Conservation (phyloP, 2,329 filamentous ascomycete species). For the Pseudogymnoascus sp. region DNA sequence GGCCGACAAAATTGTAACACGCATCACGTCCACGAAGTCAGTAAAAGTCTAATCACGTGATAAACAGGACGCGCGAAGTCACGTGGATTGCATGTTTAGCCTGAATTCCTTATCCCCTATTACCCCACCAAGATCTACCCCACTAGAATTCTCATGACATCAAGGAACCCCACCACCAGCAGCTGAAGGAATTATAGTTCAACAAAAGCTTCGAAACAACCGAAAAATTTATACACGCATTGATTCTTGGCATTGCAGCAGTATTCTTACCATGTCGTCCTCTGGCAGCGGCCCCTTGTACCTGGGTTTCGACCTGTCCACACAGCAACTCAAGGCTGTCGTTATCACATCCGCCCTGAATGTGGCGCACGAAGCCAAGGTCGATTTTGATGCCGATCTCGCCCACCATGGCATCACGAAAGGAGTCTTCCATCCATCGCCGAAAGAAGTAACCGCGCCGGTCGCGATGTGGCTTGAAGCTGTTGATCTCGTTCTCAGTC, state of each 20-base stretch:
- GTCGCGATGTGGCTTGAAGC: constrained; percentile 94
- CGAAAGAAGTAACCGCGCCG: constrained; percentile 86
- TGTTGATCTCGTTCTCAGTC: constrained; percentile 71
- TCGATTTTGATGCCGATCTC: constrained; percentile 88
- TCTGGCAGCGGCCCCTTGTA: constrained; percentile 54
- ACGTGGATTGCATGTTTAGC: not conserved
- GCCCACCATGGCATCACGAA: constrained; percentile 72
- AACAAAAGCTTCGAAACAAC: not conserved
- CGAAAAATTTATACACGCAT: not conserved
- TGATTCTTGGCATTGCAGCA: not conserved
- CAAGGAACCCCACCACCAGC: not conserved
- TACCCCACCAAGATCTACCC: not conserved
- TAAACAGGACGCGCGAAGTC: not conserved
- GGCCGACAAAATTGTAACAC: too few relatives aligned
- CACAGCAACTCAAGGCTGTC: constrained; percentile 92
- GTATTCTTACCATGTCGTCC: constrained; percentile 27
- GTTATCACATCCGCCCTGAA: constrained; percentile 77
- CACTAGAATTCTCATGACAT: constrained; percentile 2
- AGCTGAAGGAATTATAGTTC: not conserved
- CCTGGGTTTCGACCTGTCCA: constrained; percentile 90
- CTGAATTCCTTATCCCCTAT: not conserved
- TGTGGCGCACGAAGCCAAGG: constrained; percentile 76
- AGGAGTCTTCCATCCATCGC: constrained; percentile 74
- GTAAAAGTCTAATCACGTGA: not conserved
- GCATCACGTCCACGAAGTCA: not conserved